Percentiles rank a stretch among this genome's conserved stretches.
phyloP scores from a whole-genome alignment of 129 eudicot species.

The Scalesia atractyloides region DNA sequence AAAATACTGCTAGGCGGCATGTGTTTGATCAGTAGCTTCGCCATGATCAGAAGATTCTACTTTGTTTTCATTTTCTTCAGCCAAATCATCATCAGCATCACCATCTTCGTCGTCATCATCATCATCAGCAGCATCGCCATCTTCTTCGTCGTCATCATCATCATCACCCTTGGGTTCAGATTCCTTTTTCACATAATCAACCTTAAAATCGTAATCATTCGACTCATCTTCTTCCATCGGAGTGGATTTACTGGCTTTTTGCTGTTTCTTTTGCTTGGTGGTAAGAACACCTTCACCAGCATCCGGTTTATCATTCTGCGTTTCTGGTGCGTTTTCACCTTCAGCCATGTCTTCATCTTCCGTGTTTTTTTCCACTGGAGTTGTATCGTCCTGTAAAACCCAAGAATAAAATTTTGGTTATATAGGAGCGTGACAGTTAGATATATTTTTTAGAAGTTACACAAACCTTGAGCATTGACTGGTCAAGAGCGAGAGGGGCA shows the following conservation, averaged over 20 bases:
- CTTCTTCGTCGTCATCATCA: slow-evolving; percentile 40
- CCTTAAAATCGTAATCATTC: slow-evolving; percentile 63
- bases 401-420: background rate
- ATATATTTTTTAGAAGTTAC: background rate
- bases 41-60: background rate
- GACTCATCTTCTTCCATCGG: slow-evolving; percentile 36
- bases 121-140: slow-evolving; percentile 20
- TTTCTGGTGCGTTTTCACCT: slow-evolving; percentile 40
- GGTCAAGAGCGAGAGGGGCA: slow-evolving; percentile 63
- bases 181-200: slow-evolving; percentile 60
- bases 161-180: slow-evolving; percentile 44
- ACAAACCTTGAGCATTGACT: slow-evolving; percentile 80
- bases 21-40: slow-evolving; percentile 8
- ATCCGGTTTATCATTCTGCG: slow-evolving; percentile 56
- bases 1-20: slow-evolving; percentile 10
- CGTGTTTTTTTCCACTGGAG: slow-evolving; percentile 9
- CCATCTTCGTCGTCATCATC: slow-evolving; percentile 40
- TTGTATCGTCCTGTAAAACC: slow-evolving; percentile 27
- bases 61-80: slow-evolving; percentile 4
- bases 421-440: background rate
- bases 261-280: slow-evolving; percentile 54
- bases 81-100: background rate
- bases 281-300: slow-evolving; percentile 60
- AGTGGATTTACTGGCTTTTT: slow-evolving; percentile 36
- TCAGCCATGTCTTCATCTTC: slow-evolving; percentile 54